Evolutionary conservation across 2,329 filamentous ascomycete genomes (phyloP).

Genomic region (Fusarium newnesense): DNA sequence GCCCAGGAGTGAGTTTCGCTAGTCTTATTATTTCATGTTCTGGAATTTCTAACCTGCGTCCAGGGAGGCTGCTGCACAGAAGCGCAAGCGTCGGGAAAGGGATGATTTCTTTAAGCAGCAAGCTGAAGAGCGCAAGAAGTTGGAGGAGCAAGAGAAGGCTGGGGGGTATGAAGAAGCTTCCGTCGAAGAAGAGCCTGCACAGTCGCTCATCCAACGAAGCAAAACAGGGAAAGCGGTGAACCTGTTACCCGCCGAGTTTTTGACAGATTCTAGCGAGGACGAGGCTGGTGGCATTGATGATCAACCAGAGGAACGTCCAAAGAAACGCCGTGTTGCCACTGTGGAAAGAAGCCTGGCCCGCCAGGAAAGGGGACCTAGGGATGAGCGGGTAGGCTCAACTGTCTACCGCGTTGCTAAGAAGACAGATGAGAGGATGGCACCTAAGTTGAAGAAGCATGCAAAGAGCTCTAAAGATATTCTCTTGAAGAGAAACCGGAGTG

Average conservation of each 20-base stretch:
- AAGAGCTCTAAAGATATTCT: constrained; percentile 57
- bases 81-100: constrained; percentile 66
- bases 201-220: constrained; percentile 28
- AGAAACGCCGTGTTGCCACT: constrained; percentile 57
- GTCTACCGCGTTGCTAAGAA: constrained; percentile 62
- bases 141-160: constrained; percentile 35
- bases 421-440: constrained; percentile 60
- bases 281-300: constrained; percentile 48
- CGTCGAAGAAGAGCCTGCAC: constrained; percentile 15
- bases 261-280: constrained; percentile 61
- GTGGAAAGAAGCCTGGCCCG: constrained; percentile 52
- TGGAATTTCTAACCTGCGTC: constrained; percentile 7
- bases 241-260: constrained; percentile 63
- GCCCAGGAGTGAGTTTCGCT: constrained; percentile 59
- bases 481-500: constrained; percentile 56
- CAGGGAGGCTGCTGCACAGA: constrained; percentile 62
- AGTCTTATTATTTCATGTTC: background rate
- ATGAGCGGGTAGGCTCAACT: constrained; percentile 63
- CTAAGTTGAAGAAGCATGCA: constrained; percentile 57
- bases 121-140: constrained; percentile 60
- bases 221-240: constrained; percentile 54
- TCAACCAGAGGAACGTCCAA: constrained; percentile 44
- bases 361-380: constrained; percentile 54
- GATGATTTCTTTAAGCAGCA: constrained; percentile 66
- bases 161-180: constrained; percentile 34